These are phyloP conservation scores for Tritrichomonas foetus DNA, from an alignment of 208 protist species.

Conservation along the genomic window DNA sequence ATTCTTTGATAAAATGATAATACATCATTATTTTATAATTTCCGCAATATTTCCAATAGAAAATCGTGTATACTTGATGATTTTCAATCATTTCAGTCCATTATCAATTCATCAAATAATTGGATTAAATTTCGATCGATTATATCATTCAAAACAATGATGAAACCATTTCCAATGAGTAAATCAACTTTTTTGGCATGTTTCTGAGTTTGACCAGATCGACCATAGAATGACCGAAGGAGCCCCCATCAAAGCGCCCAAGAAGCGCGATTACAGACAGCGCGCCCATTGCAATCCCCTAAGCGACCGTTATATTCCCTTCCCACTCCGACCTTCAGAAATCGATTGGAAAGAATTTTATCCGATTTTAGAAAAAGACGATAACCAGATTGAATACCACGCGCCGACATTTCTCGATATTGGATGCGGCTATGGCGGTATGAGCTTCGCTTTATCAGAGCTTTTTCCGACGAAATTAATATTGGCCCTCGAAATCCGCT, in stretches of 20 bases:
- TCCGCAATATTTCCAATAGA: no score
- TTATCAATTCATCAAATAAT: no score
- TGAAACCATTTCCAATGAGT: no score
- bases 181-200: no score
- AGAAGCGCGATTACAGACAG: background rate
- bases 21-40: no score
- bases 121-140: no score
- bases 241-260: background rate
- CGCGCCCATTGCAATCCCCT: slow-evolving; percentile 26
- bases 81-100: no score
- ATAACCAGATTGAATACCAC: background rate
- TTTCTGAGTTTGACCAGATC: no score
- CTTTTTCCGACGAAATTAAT: background rate
- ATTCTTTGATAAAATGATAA: no score
- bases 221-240: background rate
- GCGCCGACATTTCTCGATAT: slow-evolving; percentile 31
- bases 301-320: background rate
- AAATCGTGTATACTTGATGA: no score
- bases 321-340: background rate
- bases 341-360: slow-evolving; percentile 28
- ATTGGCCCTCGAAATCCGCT: slow-evolving; percentile 18
- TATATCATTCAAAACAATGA: no score
- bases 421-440: slow-evolving; percentile 39
- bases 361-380: background rate
- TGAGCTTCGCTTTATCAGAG: background rate